phyloP scores from a whole-genome alignment of 495 filamentous ascomycete species.

The Daldinia bambusicola region DNA sequence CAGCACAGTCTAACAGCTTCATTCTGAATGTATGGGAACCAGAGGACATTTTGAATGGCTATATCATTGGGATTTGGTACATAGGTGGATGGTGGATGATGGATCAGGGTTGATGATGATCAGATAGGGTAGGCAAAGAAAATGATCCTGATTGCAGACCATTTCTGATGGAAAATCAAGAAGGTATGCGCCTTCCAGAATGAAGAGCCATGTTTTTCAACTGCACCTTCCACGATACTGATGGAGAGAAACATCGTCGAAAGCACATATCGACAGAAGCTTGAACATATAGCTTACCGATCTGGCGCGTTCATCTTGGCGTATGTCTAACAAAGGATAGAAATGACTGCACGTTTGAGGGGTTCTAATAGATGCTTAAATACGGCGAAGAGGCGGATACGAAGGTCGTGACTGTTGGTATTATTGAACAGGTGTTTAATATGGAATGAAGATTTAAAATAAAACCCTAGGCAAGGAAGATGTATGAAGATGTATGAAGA shows the following conservation, averaged over 20 bases:
- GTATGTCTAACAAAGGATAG: not conserved
- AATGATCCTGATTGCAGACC: not conserved
- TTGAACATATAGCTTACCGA: constrained; percentile 58
- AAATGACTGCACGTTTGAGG: not conserved
- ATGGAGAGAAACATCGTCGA: not conserved
- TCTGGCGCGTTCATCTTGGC: constrained; percentile 77
- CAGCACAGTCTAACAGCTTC: constrained; percentile 9
- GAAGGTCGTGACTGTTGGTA: not conserved
- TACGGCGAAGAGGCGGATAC: not conserved
- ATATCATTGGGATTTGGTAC: not conserved
- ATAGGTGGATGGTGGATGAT: not conserved
- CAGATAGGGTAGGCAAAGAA: not conserved
- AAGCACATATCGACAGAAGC: constrained; percentile 3
- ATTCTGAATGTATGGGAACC: not conserved
- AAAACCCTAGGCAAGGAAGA: not conserved
- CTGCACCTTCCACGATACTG: not conserved
- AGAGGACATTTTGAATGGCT: not conserved
- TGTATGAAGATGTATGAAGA: constrained; percentile 8
- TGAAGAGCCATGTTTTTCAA: not conserved
- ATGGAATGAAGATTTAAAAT: not conserved
- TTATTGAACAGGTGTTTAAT: not conserved
- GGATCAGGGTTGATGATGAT: too few relatives aligned
- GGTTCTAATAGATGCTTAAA: not conserved
- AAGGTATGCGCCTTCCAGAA: constrained; percentile 11
- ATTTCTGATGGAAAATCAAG: not conserved